Base-by-base conservation (phyloP, 805 yeast species). In the Ogataea kodamae region DNA sequence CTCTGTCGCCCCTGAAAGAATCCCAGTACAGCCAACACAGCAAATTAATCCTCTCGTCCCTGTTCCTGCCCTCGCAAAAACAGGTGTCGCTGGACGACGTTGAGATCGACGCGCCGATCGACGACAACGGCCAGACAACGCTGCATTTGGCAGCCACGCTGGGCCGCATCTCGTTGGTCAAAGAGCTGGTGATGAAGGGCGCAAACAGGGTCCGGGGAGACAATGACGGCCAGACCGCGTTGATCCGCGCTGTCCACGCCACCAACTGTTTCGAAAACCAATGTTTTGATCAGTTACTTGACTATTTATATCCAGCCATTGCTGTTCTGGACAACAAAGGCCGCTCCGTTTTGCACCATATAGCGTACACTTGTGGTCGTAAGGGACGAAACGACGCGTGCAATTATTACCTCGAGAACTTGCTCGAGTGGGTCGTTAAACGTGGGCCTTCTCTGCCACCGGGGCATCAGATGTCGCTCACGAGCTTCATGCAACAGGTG, bases 101-200 rank as follows among this genome's bases (percentile, higher is more conserved):
- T 22, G 72, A 76, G 39, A 67, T 89, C 31, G 92, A 87, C 51
- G 85, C 87, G 20, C 80, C 96, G 1, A 84, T 94, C 27, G 99
- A 94, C 59, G 94, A 85, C 48, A 76, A 81, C 38, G 97, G 97
- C 1, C 92, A 92, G 54, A 82, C 96, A 0, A 87, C 96, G 0
- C 68, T 92, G 37, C 99, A 92, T 59, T 85, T 97, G 94, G 94
- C 97, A 3, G 79, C 97, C 10, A 85, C 97, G 0, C 70, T 92
- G 56, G 97, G 95, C 0, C 76, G 86, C 38, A 61, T 80, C 2
- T 64, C 76, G 3, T 67, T 89, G 32, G 90, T 87, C 3, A 74
- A 66, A 26, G 78, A 78, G 23, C 67, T 86, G 10, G 81, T 92
- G 18, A 64, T 72, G 23, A 67, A 71, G 26, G 84, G 86, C 9